A percentile compares a stretch with the other conserved stretches of the same genome.
phyloP scores from a whole-genome alignment of 176 grass and related monocot genomes.

The Saccharum officinarum region DNA sequence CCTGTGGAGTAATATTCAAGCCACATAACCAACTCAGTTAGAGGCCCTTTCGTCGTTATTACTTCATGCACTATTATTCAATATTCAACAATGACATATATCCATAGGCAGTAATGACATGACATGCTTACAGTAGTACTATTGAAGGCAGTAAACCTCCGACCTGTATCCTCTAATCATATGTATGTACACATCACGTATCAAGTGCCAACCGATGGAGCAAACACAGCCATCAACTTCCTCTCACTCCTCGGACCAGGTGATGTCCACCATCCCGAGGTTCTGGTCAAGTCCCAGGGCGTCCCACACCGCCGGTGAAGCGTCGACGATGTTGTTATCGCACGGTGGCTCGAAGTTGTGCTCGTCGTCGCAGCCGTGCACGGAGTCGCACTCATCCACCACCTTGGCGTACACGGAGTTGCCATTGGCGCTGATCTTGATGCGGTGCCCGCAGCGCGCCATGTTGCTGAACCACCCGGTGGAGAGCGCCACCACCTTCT shows the following conservation, averaged over 20 bases:
- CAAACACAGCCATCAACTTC: background rate
- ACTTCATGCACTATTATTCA: no score
- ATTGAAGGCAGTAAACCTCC: no score
- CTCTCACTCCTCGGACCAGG: constrained; percentile 34
- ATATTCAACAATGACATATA: no score
- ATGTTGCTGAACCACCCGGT: constrained; percentile 48
- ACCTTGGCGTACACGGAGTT: constrained; percentile 48
- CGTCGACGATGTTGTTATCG: constrained; percentile 45
- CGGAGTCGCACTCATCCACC: constrained; percentile 71
- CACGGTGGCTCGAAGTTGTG: constrained; percentile 55
- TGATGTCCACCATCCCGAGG: constrained; percentile 20
- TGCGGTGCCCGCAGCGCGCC: constrained; percentile 32
- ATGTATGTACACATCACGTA: no score
- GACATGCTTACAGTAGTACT: no score
- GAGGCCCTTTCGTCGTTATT: no score
- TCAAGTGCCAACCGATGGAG: background rate
- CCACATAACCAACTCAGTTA: no score
- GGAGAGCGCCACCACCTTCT: constrained; percentile 52
- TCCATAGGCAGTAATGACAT: no score
- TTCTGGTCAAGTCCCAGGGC: constrained; percentile 39
- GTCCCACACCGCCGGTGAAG: constrained; percentile 47
- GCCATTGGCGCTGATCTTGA: constrained; percentile 45
- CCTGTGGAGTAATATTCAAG: no score
- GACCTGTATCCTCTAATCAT: no score
- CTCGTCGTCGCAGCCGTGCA: constrained; percentile 44